These are phyloP conservation scores for Colletotrichum sp. DNA, from an alignment of 2,329 filamentous ascomycete genomes.

Conservation along the genomic window DNA sequence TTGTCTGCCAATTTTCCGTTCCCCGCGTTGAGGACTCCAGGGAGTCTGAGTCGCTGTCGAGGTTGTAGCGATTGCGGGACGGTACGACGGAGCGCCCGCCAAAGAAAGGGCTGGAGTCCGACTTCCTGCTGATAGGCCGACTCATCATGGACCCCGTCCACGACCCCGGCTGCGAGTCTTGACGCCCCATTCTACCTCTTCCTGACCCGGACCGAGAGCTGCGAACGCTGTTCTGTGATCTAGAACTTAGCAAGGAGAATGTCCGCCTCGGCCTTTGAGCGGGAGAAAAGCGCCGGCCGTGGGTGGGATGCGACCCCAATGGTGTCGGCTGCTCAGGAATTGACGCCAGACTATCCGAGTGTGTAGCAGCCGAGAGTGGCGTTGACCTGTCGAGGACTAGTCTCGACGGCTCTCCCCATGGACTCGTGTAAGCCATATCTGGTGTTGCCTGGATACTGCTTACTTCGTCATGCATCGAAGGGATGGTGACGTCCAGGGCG, in stretches of 20 bases:
- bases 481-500: constrained; percentile 32
- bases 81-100: constrained; percentile 19
- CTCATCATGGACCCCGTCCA: constrained; percentile 6
- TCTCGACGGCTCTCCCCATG: constrained; percentile 17
- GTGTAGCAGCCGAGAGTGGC: background rate
- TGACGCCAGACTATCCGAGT: constrained; percentile 16
- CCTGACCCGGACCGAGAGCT: constrained; percentile 7
- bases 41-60: constrained; percentile 17
- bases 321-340: constrained; percentile 19
- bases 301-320: constrained; percentile 8
- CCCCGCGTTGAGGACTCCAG: background rate
- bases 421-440: constrained; percentile 24
- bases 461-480: constrained; percentile 20
- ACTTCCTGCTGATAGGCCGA: constrained; percentile 21
- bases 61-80: constrained; percentile 9
- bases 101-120: constrained; percentile 22
- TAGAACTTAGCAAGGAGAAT: background rate
- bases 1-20: constrained; percentile 18
- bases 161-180: constrained; percentile 7
- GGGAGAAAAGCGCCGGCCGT: constrained; percentile 14
- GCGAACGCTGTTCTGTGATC: background rate
- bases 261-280: background rate
- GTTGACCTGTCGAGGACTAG: background rate
- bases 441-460: constrained; percentile 28
- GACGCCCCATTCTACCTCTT: constrained; percentile 7